Evolutionary conservation across 139 green algal species (phyloP), one percentile per base, ranked within the genome.

Genomic region (Coccomyxa sp.): DNA sequence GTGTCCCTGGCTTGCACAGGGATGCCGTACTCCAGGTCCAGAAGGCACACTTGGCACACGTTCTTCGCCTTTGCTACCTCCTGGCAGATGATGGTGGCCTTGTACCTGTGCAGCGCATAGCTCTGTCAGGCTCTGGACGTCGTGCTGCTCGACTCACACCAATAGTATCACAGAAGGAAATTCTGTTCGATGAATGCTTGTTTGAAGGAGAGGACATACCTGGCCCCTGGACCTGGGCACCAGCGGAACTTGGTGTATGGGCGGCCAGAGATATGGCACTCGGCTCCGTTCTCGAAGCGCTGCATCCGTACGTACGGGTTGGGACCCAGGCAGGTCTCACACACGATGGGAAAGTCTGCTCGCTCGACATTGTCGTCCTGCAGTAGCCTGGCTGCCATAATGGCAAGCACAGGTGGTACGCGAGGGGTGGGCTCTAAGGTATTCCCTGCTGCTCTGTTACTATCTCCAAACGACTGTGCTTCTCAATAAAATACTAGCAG

Each of bases 281-380:
- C 86, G 2, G 88, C 92, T 22, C 92, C 94, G 83, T 91, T 97
- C 77, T 95, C 90, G 44, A 97, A 94, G 91, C 92, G 83, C 84
- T 98, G 93, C 96, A 99, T 99, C 29, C 96, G 81, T 18, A 99
- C 95, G 72, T 98, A 99, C 0, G 96, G 96, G 79, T 99, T 99
- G 22, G 97, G 95, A 0, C 96, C 96, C 41, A 99, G 81, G 80
- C 96, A 99, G 4, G 92, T 97, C 82, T 98, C 79, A 84, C 96
- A 99, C 0, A 98, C 93, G 55, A 99, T 97, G 9, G 96, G 96
- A 80, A 99, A 98, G 82, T 98, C 96, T 35, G 82, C 89, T 10
- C 91, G 81, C 85, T 98, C 96, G 94, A 95, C 50, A 31, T 98
- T 90, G 6, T 90, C 88, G 79, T 99, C 95, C 33, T 86, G 80